A percentile compares a stretch with the other conserved stretches of the same genome.
phyloP scores from a whole-genome alignment of 139 green algal genomes.

The Desmodesmus armatus region DNA sequence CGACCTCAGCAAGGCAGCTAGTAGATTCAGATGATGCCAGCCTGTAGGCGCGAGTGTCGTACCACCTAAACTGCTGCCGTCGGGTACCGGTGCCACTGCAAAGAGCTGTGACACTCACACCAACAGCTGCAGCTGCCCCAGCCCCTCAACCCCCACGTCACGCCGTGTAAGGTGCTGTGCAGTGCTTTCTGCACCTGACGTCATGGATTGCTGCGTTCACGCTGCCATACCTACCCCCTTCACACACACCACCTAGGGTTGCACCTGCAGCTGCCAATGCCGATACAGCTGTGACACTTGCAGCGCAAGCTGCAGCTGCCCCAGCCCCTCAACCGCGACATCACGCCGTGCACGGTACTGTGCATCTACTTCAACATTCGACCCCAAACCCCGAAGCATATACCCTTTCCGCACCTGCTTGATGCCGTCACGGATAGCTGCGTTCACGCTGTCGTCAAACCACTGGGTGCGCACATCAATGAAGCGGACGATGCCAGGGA shows the following conservation, averaged over 20 bases:
- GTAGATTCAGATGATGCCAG: too few species aligned
- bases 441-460: slow-evolving; percentile 68
- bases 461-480: slow-evolving; percentile 82
- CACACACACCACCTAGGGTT: too few species aligned
- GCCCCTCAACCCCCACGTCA: too few species aligned
- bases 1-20: too few species aligned
- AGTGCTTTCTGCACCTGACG: background rate
- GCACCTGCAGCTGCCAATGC: background rate
- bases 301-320: background rate
- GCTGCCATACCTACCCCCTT: too few species aligned
- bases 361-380: background rate
- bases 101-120: background rate
- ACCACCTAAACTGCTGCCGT: too few species aligned
- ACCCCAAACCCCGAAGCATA: too few species aligned
- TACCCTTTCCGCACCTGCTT: slow-evolving; percentile 48
- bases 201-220: slow-evolving; percentile 56
- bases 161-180: background rate
- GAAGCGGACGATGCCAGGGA: slow-evolving; percentile 73
- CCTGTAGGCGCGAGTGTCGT: too few species aligned
- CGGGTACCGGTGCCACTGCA: too few species aligned
- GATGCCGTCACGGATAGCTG: slow-evolving; percentile 62
- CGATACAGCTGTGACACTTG: background rate
- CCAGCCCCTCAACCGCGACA: too few species aligned
- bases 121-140: background rate
- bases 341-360: background rate